phyloP scores from a whole-genome alignment of 2,329 filamentous ascomycete species.

The Colletotrichum tropicale region DNA sequence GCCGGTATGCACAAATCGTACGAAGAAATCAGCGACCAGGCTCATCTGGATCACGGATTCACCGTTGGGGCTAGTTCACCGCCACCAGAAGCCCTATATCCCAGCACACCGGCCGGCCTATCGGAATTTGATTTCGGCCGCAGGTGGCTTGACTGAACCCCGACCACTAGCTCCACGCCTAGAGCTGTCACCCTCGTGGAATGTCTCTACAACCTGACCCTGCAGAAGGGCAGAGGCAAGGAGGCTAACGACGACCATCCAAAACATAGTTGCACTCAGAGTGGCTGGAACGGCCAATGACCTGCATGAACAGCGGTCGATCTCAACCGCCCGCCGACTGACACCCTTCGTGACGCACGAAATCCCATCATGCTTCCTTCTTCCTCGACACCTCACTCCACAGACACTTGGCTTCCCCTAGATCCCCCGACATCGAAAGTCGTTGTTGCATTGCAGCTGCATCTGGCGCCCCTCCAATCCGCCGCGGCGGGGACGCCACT shows the following conservation, averaged over 20 bases:
- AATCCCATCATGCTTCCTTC: neutral
- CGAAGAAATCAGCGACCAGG: neutral
- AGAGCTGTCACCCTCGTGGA: neutral
- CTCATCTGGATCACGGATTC: neutral
- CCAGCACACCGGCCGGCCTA: neutral
- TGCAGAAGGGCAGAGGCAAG: neutral
- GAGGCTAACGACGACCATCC: neutral
- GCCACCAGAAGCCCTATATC: neutral
- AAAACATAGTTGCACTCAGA: neutral
- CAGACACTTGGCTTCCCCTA: neutral
- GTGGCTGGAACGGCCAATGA: neutral
- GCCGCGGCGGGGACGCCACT: neutral
- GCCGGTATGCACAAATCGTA: conserved; percentile 5
- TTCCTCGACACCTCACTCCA: neutral
- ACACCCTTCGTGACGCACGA: neutral
- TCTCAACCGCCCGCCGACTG: neutral
- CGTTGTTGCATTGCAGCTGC: neutral
- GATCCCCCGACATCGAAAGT: neutral
- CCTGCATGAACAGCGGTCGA: neutral
- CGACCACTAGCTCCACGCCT: neutral
- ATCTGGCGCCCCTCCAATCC: neutral
- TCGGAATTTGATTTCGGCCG: neutral
- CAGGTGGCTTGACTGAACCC: neutral
- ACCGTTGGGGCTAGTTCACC: neutral
- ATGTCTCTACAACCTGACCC: neutral